A percentile compares a stretch with the other conserved stretches of the same genome.
Evolutionary conservation across 345 rosid genomes (phyloP).

Genomic region (Diplotaxis tenuifolia): DNA sequence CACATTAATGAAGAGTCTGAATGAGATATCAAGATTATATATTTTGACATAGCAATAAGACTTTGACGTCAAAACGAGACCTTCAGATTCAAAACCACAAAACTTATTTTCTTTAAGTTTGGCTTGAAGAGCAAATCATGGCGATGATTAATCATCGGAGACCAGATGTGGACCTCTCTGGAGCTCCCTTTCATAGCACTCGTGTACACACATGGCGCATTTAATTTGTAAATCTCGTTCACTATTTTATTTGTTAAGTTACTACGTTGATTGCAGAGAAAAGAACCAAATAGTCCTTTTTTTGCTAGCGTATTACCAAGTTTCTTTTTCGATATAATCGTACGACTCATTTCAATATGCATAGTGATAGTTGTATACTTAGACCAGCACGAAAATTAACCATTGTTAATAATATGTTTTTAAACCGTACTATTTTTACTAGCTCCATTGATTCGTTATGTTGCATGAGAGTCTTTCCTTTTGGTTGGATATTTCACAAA

Average conservation of each 20-base stretch:
- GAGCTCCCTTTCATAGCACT: not conserved
- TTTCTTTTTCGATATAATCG: too few species aligned
- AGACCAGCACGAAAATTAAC: not conserved
- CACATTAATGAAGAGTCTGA: not conserved
- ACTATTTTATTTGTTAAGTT: not conserved
- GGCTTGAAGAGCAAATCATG: conserved; percentile 32
- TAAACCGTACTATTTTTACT: too few species aligned
- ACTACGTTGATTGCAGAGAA: conserved; percentile 1
- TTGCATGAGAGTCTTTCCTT: too few species aligned
- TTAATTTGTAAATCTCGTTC: conserved; percentile 23
- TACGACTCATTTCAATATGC: not conserved
- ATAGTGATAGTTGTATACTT: not conserved
- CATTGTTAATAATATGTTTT: too few species aligned
- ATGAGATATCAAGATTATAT: not conserved
- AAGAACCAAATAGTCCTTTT: conserved; percentile 11
- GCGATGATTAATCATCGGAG: conserved; percentile 27
- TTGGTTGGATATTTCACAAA: not conserved
- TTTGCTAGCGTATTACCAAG: too few species aligned
- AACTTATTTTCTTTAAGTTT: not conserved
- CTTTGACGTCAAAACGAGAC: not conserved
- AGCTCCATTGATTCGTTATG: too few species aligned
- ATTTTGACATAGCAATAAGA: not conserved
- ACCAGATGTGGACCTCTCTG: conserved; percentile 15
- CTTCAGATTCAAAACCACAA: not conserved
- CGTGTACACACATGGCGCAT: conserved; percentile 26